These are phyloP conservation scores for Sphaerulina populicola DNA, from an alignment of 2,329 filamentous ascomycete genomes.

Conservation along the genomic window DNA sequence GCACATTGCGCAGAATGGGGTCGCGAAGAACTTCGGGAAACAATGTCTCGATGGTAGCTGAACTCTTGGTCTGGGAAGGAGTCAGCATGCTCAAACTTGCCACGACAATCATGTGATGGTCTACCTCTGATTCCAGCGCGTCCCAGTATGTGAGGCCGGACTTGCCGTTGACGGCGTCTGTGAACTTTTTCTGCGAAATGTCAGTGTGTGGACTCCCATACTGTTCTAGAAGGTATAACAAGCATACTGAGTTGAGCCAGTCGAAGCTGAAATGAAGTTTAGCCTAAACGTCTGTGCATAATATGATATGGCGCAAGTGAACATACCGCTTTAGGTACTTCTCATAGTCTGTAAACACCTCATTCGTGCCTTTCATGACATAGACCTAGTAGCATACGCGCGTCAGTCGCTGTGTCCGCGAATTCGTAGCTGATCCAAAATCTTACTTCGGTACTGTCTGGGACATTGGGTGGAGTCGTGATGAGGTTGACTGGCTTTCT, in stretches of 20 bases:
- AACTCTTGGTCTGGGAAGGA: slow-evolving; percentile 49
- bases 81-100: slow-evolving; percentile 17
- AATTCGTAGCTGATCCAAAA: not conserved
- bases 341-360: slow-evolving; percentile 83
- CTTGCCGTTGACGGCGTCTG: slow-evolving; percentile 91
- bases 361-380: slow-evolving; percentile 81
- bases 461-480: slow-evolving; percentile 60
- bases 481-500: slow-evolving; percentile 86
- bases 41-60: slow-evolving; percentile 78
- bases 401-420: slow-evolving; percentile 22
- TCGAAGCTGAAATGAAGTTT: slow-evolving; percentile 56
- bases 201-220: slow-evolving; percentile 14
- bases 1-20: slow-evolving; percentile 80
- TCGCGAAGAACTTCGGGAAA: slow-evolving; percentile 89
- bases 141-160: slow-evolving; percentile 88
- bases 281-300: slow-evolving; percentile 3
- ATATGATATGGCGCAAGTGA: not conserved
- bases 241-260: slow-evolving; percentile 77
- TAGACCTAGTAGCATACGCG: slow-evolving; percentile 58
- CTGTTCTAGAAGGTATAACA: not conserved
- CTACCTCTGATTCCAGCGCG: slow-evolving; percentile 50
- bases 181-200: slow-evolving; percentile 65
- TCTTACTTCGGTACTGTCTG: slow-evolving; percentile 75
- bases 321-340: slow-evolving; percentile 73
- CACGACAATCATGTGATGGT: slow-evolving; percentile 12